Base-by-base conservation (phyloP, 805 yeast species). In the Blastobotrys americana region DNA sequence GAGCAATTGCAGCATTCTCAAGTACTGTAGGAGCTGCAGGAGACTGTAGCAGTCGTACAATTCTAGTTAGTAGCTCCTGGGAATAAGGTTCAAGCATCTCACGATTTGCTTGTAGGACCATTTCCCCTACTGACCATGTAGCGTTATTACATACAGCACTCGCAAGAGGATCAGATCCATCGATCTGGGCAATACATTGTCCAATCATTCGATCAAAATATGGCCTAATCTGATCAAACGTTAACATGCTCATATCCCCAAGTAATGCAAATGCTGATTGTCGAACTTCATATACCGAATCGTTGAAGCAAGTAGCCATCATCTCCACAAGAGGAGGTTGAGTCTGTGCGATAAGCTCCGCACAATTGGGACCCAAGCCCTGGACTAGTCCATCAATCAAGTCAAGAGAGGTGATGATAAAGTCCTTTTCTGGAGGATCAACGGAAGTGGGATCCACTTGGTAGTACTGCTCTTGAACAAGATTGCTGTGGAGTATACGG, bases 111-210 rank as follows among this genome's bases (percentile, higher is more conserved):
- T 84, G 74, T 56, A 88, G 69, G 3, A 86, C 72, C 23, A 93
- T 77, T 61, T 93, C 95, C 37, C 98, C 97, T 10, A 84, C 66
- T 1, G 96, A 77, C 98, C 98, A 93, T 41, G 86, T 79, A 1
- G 97, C 93, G 63, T 93, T 93, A 64, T 84, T 85, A 55, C 81
- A 80, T 2, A 84, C 87, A 0, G 90, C 78, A 48, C 80, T 78
- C 2, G 84, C 87, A 38, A 66, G 67, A 50, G 72, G 69, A 51
- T 77, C 73, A 3, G 83, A 80, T 19, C 53, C 43, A 28, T 60
- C 63, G 50, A 88, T 78, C 47, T 78, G 72, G n/a, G 77, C 69
- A 49, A 87, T 65, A 17, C 85, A 66, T 37, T 74, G 72, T 52
- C 56, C 53, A 49, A 69, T 54, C 10, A 69, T 48, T 22, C 53